Conservation (phyloP, 2,329 filamentous ascomycete species). For the Ophiocordyceps australis region DNA sequence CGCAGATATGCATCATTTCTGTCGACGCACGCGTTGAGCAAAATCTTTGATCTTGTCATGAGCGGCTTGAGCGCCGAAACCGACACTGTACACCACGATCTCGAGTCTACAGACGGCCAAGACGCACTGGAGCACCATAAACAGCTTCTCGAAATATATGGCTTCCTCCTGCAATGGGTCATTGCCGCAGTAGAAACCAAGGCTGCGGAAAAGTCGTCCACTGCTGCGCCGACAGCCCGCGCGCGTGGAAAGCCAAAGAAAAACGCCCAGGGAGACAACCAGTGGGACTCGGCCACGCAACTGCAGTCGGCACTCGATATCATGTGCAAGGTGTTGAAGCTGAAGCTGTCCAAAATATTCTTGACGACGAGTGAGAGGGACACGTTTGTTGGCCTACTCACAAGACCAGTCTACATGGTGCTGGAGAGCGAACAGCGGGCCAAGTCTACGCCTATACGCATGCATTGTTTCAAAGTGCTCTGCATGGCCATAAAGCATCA, state of each 20-base stretch:
- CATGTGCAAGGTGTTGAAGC: conserved; percentile 89
- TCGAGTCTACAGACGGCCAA: conserved; percentile 76
- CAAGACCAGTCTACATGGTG: conserved; percentile 81
- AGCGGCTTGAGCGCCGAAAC: conserved; percentile 75
- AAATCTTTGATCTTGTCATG: conserved; percentile 78
- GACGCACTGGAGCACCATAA: conserved; percentile 77
- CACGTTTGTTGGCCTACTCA: conserved; percentile 83
- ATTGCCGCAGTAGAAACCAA: conserved; percentile 89
- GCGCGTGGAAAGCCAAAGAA: conserved; percentile 65
- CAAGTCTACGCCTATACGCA: conserved; percentile 75
- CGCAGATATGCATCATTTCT: conserved; percentile 66
- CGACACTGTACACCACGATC: conserved; percentile 67
- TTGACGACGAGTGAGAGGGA: conserved; percentile 91
- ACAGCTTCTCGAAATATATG: conserved; percentile 80
- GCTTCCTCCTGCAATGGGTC: conserved; percentile 87
- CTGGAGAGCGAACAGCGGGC: conserved; percentile 86
- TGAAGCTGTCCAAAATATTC: conserved; percentile 87
- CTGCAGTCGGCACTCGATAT: conserved; percentile 76
- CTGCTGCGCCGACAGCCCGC: conserved; percentile 46
- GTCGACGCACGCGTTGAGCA: conserved; percentile 69
- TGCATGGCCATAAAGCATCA: conserved; percentile 97
- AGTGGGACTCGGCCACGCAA: conserved; percentile 79
- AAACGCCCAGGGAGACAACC: conserved; percentile 56
- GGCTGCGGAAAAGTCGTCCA: conserved; percentile 70
- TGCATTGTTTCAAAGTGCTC: conserved; percentile 94